Evolutionary conservation across 2,329 filamentous ascomycete species (phyloP), one percentile per base, ranked within the genome.

Genomic region (Monosporascus sp.): DNA sequence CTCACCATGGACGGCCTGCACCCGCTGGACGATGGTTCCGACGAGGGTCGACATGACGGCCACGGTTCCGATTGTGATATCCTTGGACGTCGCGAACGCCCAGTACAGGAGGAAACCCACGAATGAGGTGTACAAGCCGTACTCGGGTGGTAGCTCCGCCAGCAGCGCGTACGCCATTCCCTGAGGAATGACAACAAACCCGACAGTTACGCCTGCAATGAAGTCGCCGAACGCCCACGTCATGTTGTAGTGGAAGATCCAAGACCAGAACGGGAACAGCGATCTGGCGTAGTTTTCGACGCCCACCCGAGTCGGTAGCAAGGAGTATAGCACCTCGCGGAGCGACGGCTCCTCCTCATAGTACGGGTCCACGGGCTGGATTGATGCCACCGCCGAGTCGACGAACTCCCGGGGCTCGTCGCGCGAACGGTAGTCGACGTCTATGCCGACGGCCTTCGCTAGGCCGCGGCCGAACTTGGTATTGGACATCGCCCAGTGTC

Each of bases 191-290:
- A 80, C 77, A 3, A 80, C 77, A 50, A 76, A 76, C 53, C 77
- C 77, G 50, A 80, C 76, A 17, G 77, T 80, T 49, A 70, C 61
- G 67, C 75, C 75, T 52, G 91, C 91, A 53, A 96, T 84, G 44
- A 96, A 68, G 71, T 97, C 91, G 65, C 92, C 91, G n/a, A 83
- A 71, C 6, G 96, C 72, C 93, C 93, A 97, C 74, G 89, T 85
- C 5, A 84, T 8, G 67, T 97, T 97, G 74, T 97, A 97, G 61
- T 85, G 81, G 9, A 76, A 73, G 52, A 97, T 92, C 94, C 94
- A 99, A 18, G 83, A 76, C 6, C 88, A 69, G 67, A 97, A 97
- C 0, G 94, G 94, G 61, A 99, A 95, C 2, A 97, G 73, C 25
- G 81, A 86, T 58, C 76, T 72, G 54, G 84, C 52, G 65, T 96